Base-by-base conservation (phyloP, 305 asterid genomes). In the Fraxinus nigra region DNA sequence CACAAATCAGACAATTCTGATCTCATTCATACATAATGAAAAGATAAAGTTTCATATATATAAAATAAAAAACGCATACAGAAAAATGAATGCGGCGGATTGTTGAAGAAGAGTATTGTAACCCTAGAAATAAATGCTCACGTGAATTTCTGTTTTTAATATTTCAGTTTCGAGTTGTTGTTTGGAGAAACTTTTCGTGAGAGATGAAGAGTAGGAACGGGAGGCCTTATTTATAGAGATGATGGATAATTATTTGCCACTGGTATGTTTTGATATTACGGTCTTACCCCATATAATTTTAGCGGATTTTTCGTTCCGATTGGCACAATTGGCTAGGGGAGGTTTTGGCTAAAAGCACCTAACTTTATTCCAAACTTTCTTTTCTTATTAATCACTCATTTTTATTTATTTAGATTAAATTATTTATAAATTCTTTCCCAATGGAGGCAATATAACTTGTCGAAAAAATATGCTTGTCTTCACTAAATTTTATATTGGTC, bases 111-210 rank as follows among this genome's bases (percentile, higher is more conserved):
- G 76, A 69, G 51, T n/a, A 75, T 32, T 8, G 81, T 77, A 84
- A 84, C 84, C 86, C 89, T 82, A 86, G 81, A 79, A 76, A 22
- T 35, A n/a, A 9, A 78, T 0, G 56, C 80, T 61, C 70, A 22
- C 26, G 54, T 1, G 7, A 51, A 40, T 0, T 28, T 59, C 56
- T 74, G n/a, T 51, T 70, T 22, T n/a, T 11, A n/a, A 59, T 59
- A 59, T 18, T 59, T 5, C 9, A 2, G 30, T 73, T 33, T 40
- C 20, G 48, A 11, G 40, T 32, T 9, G 26, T 13, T 0, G 28
- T 56, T 51, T 4, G 3, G 76, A 54, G 30, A n/a, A 75, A 18
- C 56, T 51, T 65, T 59, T 16, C 82, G 79, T 61, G 80, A 76
- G 34, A 48, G 35, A 0, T 10, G 0, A 6, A 34, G 0, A 3